Evolutionary conservation across 331 rosid genomes (phyloP), one percentile per base, ranked within the genome.

Genomic region (Erythrophleum ivorense): DNA sequence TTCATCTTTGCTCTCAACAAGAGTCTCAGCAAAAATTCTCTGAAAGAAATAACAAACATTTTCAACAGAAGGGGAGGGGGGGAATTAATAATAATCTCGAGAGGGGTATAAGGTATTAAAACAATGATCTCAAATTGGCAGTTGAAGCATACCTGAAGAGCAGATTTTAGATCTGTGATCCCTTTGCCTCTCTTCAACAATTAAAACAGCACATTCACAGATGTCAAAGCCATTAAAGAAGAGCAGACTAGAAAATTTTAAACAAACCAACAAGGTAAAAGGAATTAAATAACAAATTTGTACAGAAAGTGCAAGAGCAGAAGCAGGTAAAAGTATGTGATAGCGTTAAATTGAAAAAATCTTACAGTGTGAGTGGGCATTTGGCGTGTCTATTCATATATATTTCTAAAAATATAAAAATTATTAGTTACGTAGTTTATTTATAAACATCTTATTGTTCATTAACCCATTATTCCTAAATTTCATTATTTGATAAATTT

Each of bases 11-110:
- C 84, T 90, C 81, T 91, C 97, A 75, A 95, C 86, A 52, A 93
- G 92, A 70, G 99, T 95, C 88, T 85, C 91, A n/a, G 91, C 99
- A 52, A 95, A 95, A 57, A 92, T 86, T 79, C 86, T 86, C 99
- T 95, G 91, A 16, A 64, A 71, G 85, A 81, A 29, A 13, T 29
- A 24, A 29, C 12, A 21, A 45, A 45, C 55, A 12, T 6, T 6
- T 46, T 24, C 3, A 1, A 7, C 5, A 2, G 5, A 19, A 2
- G 11, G 5, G 5, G 41, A 0, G 11, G 13, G 8, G 8, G 3
- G 31, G 0, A 21, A n/a, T 46, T 21, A 14, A 84, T 77, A 29
- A 38, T 11, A 60, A 33, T 81, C 46, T 45, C 66, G 60, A 81
- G 33, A 71, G 13, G n/a, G 72, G 63, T 64, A 60, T 16, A 79